phyloP scores from a whole-genome alignment of 108 stramenopile genomes.

The Pseudonitzschia delicatissima region DNA sequence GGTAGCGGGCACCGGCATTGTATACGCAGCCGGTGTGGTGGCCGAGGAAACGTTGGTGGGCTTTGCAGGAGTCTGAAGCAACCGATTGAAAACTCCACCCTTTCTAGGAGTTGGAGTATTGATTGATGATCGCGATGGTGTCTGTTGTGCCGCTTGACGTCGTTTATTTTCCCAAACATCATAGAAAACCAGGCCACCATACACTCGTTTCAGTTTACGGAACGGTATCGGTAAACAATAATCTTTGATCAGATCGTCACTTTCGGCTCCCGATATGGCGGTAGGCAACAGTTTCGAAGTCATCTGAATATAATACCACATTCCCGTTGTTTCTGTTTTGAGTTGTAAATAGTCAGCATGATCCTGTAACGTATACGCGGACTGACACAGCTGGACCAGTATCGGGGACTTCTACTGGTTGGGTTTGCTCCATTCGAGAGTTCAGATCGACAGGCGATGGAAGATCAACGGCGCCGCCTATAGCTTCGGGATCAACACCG shows the following conservation, averaged over 20 bases:
- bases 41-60: not conserved
- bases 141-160: not conserved
- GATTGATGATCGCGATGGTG: not conserved
- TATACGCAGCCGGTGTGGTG: not conserved
- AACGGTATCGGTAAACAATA: constrained; percentile 37
- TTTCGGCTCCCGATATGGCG: not conserved
- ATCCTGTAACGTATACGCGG: constrained; percentile 36
- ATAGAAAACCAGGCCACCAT: constrained; percentile 29
- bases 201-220: constrained; percentile 36
- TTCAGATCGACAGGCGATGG: not conserved
- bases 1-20: not conserved
- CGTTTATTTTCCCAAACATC: constrained; percentile 7
- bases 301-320: constrained; percentile 39
- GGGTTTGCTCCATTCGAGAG: not conserved
- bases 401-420: not conserved
- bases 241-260: constrained; percentile 32
- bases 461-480: constrained; percentile 1
- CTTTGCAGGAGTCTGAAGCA: not conserved
- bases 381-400: not conserved
- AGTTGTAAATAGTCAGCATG: constrained; percentile 40
- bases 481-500: constrained; percentile 3
- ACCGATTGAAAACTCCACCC: not conserved
- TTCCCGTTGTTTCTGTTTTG: constrained; percentile 31
- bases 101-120: constrained; percentile 7
- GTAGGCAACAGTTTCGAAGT: constrained; percentile 16